Base-by-base conservation (phyloP, 208 protist genomes). In the Trypanosoma cruzi region DNA sequence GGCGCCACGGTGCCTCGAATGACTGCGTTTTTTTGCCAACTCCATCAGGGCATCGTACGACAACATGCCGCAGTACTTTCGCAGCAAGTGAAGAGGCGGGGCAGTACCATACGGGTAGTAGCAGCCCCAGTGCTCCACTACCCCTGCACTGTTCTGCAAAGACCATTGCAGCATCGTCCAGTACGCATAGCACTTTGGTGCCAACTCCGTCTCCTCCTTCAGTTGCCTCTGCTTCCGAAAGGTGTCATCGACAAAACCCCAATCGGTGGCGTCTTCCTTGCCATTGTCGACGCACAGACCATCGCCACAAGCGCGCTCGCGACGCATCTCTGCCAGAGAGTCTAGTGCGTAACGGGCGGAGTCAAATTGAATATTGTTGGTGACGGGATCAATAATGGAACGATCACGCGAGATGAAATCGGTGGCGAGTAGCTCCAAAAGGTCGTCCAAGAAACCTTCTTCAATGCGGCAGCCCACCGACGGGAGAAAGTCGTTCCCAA, bases 401-500 rank as follows among this genome's bases (percentile, higher is more conserved):
- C 72, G 78, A 8, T 79, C 77, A 34, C 90, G 88, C 0, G 88
- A 86, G 65, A 96, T 81, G 58, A 96, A 94, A 64, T 96, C 83
- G 5, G 79, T 84, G n/a, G 84, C 79, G 28, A 96, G 81, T 3
- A 94, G 72, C 44, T 69, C 65, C 13, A 98, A 76, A 1, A 99
- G 74, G 28, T 78, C 72, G 71, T 99, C 98, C 13, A 99, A 78
- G 22, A 94, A 97, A 62, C 95, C 94, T 54, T 98, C 88, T 54
- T 89, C 75, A 50, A 99, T 99, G 60, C 85, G 85, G 24, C 98
- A 90, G 6, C 99, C 81, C 26, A 92, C 77, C 4, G 98, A 95
- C 4, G 98, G 98, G 34, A 99, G 77, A 72, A 99, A 99, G 81
- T 99, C 99, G 80, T 99, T 99, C 31, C 99, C 99, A 68, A 98